These are phyloP conservation scores for Beta corolliflora DNA, from an alignment of 179 eudicot species.

Conservation along the genomic window DNA sequence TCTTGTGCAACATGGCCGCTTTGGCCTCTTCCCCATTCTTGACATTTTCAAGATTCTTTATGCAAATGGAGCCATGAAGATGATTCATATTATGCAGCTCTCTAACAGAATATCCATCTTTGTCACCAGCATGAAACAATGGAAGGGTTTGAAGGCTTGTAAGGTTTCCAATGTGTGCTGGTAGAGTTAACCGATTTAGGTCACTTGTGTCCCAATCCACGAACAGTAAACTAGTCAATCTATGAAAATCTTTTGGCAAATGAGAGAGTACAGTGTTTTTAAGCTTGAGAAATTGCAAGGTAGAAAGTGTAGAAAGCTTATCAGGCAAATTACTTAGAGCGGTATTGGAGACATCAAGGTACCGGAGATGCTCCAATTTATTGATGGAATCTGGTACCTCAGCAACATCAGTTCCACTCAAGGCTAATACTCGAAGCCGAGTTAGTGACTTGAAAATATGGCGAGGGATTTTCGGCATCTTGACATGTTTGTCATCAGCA, in stretches of 20 bases:
- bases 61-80: conserved; percentile 22
- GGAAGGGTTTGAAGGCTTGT: conserved; percentile 15
- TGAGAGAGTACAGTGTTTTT: background rate
- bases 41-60: conserved; percentile 10
- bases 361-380: background rate
- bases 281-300: conserved; percentile 11
- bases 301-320: background rate
- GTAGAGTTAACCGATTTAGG: background rate
- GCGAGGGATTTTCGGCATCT: background rate
- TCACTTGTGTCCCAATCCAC: conserved; percentile 8
- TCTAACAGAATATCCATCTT: background rate
- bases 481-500: background rate
- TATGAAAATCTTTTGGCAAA: background rate
- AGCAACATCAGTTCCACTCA: background rate
- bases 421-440: conserved; percentile 11
- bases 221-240: background rate
- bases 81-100: conserved; percentile 3
- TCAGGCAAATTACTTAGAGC: conserved; percentile 1
- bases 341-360: conserved; percentile 17
- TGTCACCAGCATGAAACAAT: background rate
- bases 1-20: conserved; percentile 4
- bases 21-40: background rate
- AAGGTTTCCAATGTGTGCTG: conserved; percentile 11
- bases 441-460: background rate
- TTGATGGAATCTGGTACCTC: conserved; percentile 14